phyloP scores from a whole-genome alignment of 2,329 filamentous ascomycete species.

The Xylaria sp. region DNA sequence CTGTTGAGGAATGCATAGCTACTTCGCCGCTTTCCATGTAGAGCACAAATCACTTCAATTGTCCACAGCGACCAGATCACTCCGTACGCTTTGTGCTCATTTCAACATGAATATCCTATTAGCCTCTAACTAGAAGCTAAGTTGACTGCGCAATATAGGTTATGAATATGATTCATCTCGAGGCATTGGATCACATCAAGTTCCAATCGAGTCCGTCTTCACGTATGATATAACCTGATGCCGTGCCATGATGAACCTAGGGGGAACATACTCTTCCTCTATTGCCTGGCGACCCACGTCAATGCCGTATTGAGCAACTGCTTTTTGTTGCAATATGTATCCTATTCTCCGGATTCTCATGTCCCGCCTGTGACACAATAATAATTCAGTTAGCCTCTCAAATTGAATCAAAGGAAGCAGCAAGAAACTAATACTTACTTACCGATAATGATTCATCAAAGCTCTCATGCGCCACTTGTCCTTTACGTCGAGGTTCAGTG shows the following conservation, averaged over 20 bases:
- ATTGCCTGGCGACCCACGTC: neutral
- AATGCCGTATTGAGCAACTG: neutral
- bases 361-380: neutral
- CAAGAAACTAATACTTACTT: conserved; percentile 2
- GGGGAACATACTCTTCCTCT: neutral
- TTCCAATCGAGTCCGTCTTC: neutral
- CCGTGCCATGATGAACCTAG: neutral
- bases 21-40: neutral
- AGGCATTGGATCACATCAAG: neutral
- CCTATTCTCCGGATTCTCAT: neutral
- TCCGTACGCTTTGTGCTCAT: neutral
- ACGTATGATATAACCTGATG: neutral
- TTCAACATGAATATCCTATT: neutral
- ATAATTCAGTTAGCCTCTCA: neutral
- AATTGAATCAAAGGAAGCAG: neutral
- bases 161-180: neutral
- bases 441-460: conserved; percentile 24
- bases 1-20: neutral
- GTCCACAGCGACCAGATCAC: neutral
- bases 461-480: conserved; percentile 17
- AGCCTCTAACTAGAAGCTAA: neutral
- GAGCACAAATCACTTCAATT: neutral
- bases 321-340: neutral
- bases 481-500: conserved; percentile 16
- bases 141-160: neutral